These are phyloP conservation scores for Hippophae gyantsensis DNA, from an alignment of 306 rosid genomes.

Conservation along the genomic window DNA sequence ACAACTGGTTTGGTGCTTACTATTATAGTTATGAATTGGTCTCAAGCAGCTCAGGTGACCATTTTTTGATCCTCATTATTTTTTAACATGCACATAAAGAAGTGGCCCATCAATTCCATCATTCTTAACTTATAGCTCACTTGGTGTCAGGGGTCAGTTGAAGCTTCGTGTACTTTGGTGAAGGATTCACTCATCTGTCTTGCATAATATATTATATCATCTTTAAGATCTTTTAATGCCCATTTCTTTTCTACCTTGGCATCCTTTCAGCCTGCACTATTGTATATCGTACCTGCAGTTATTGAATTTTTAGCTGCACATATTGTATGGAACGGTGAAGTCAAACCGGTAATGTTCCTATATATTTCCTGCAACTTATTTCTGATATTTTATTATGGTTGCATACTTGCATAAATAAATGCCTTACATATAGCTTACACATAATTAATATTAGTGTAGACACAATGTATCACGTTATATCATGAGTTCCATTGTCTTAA, in stretches of 20 bases:
- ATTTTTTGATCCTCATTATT: conserved; percentile 10
- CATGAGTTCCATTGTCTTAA: too few relatives aligned
- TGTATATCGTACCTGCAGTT: conserved; percentile 84
- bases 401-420: neutral
- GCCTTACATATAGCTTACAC: neutral
- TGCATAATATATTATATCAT: neutral
- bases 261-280: conserved; percentile 78
- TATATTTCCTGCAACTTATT: conserved; percentile 9
- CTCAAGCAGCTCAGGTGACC: conserved; percentile 97
- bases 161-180: neutral
- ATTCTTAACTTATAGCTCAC: too few relatives aligned
- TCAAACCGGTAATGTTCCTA: conserved; percentile 63
- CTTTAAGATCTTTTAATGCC: neutral
- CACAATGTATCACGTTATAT: neutral
- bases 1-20: conserved; percentile 71
- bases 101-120: too few relatives aligned
- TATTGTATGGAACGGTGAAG: conserved; percentile 85
- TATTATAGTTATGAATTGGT: conserved; percentile 95
- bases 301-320: conserved; percentile 94
- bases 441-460: neutral
- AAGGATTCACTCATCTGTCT: neutral
- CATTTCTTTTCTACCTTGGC: conserved; percentile 1
- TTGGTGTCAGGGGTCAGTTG: neutral
- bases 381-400: neutral
- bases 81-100: too few relatives aligned